Conservation (phyloP, 352 stramenopile species). For the Globisporangium splendens region DNA sequence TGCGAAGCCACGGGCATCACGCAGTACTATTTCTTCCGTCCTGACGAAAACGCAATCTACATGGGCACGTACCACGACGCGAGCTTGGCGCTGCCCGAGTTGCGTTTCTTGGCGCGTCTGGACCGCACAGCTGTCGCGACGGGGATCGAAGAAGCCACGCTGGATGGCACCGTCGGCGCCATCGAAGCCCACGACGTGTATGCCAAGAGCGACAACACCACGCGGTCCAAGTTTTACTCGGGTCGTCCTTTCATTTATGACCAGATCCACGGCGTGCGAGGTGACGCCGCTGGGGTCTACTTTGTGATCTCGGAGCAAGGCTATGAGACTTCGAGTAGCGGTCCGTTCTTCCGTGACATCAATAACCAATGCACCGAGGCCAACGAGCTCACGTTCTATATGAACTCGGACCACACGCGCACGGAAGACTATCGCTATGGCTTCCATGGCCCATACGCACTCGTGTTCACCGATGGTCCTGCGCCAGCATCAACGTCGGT, state of each 20-base stretch:
- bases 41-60: conserved; percentile 49
- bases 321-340: conserved; percentile 42
- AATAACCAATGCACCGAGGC: conserved; percentile 48
- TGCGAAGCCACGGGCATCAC: conserved; percentile 33
- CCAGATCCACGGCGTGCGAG: conserved; percentile 35
- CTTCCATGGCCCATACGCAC: conserved; percentile 46
- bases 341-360: conserved; percentile 56
- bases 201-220: conserved; percentile 21
- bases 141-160: conserved; percentile 29
- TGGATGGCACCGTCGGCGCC: conserved; percentile 25
- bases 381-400: conserved; percentile 57
- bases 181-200: conserved; percentile 46
- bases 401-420: conserved; percentile 58
- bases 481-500: conserved; percentile 18
- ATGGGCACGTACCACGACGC: conserved; percentile 49
- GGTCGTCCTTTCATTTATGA: conserved; percentile 34
- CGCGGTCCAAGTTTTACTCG: conserved; percentile 44
- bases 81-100: conserved; percentile 27
- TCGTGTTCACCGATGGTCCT: conserved; percentile 34
- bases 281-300: conserved; percentile 35
- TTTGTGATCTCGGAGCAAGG: conserved; percentile 42
- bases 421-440: conserved; percentile 52
- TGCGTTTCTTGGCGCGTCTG: conserved; percentile 45
- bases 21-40: conserved; percentile 54
- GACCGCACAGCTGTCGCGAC: conserved; percentile 31